These are phyloP conservation scores for Quercus cerris DNA, from an alignment of 306 rosid genomes.

Conservation along the genomic window DNA sequence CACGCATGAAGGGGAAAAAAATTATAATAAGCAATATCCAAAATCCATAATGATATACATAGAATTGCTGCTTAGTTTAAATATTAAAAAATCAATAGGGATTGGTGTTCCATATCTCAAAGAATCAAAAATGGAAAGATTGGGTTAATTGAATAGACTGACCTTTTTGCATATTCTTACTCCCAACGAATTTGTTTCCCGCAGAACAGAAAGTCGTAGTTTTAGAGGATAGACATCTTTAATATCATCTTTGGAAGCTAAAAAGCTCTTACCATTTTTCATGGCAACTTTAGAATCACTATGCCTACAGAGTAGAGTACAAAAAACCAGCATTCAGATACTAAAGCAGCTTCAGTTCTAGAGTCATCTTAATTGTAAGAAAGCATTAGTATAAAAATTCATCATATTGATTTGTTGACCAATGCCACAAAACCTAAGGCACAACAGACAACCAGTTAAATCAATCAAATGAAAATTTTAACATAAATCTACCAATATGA, in stretches of 20 bases:
- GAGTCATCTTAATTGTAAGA: not conserved
- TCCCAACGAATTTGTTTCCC: constrained; percentile 72
- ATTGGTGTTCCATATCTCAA: not conserved
- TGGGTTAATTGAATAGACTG: not conserved
- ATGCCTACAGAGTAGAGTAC: constrained; percentile 58
- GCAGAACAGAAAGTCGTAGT: constrained; percentile 76
- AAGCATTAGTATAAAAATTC: not conserved
- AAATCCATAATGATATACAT: not conserved
- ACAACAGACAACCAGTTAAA: not conserved
- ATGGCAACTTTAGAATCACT: constrained; percentile 61
- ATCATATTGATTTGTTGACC: not conserved
- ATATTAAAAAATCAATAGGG: not conserved
- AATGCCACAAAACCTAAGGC: not conserved
- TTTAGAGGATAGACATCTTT: constrained; percentile 91
- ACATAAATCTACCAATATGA: not conserved
- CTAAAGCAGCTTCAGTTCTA: constrained; percentile 12
- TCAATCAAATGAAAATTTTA: not conserved
- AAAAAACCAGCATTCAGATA: constrained; percentile 22
- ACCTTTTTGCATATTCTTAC: constrained; percentile 96
- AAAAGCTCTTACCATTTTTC: constrained; percentile 68
- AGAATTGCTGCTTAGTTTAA: not conserved
- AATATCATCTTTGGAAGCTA: constrained; percentile 72
- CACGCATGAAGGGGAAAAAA: too few relatives aligned
- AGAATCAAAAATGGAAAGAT: constrained; percentile 9
- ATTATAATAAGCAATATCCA: not conserved